Conservation (phyloP, 2,329 filamentous ascomycete species). For the Tolypocladium album region DNA sequence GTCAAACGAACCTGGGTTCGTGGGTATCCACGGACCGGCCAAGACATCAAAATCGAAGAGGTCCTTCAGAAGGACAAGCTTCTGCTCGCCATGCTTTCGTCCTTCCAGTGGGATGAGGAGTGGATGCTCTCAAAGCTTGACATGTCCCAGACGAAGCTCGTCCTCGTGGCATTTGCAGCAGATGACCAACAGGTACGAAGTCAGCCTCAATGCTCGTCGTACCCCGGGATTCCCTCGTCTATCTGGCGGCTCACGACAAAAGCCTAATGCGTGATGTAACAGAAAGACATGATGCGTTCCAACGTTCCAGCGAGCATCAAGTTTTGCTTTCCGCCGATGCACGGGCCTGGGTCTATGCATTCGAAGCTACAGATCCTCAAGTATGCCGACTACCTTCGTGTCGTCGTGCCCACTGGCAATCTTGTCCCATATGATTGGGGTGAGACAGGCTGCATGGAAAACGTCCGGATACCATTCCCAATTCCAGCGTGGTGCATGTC, state of each 20-base stretch:
- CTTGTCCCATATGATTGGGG: conserved; percentile 84
- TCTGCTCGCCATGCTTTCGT: conserved; percentile 70
- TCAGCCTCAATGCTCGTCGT: neutral
- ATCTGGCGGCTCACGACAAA: neutral
- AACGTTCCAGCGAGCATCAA: conserved; percentile 46
- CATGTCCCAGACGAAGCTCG: conserved; percentile 45
- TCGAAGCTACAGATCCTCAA: conserved; percentile 91
- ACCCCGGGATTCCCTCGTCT: too few relatives aligned
- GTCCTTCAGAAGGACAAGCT: conserved; percentile 65
- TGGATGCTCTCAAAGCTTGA: conserved; percentile 71
- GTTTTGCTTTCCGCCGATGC: conserved; percentile 77
- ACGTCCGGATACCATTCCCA: conserved; percentile 37
- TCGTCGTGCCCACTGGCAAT: conserved; percentile 84
- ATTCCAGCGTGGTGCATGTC: neutral
- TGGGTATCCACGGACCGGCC: conserved; percentile 45
- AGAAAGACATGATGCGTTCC: conserved; percentile 35
- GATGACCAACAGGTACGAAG: conserved; percentile 39
- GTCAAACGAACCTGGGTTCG: conserved; percentile 75
- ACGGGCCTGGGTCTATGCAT: conserved; percentile 70
- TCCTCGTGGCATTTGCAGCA: conserved; percentile 46
- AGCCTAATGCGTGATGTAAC: conserved; percentile 8
- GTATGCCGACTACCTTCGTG: conserved; percentile 58
- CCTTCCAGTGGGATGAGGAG: conserved; percentile 75
- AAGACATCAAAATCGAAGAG: conserved; percentile 84
- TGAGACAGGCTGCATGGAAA: conserved; percentile 74